These are phyloP conservation scores for Mortierella sp. DNA, from an alignment of 371 early-diverging fungal genomes.

Conservation along the genomic window DNA sequence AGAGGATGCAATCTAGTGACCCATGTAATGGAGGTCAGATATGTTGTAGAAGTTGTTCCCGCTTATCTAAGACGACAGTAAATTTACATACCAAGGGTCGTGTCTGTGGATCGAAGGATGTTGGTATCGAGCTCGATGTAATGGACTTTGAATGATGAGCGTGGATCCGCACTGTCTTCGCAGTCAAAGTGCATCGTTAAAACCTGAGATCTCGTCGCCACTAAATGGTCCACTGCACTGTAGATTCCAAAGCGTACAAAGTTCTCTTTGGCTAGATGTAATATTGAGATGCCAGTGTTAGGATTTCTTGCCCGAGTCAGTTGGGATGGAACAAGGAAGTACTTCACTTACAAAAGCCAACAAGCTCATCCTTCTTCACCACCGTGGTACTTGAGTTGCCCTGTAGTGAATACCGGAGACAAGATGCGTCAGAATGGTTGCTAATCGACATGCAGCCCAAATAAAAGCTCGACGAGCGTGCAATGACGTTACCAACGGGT, in stretches of 20 bases:
- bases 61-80: no score
- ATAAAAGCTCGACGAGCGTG: no score
- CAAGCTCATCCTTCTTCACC: no score
- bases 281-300: not conserved
- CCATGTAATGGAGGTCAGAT: not conserved
- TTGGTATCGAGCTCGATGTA: not conserved
- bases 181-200: not conserved
- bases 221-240: not conserved
- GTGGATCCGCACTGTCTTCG: not conserved
- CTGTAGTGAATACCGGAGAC: no score
- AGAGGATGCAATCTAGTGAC: slow-evolving; percentile 18
- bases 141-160: not conserved
- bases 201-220: not conserved
- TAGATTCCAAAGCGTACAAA: not conserved
- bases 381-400: no score
- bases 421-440: no score
- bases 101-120: not conserved
- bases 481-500: no score
- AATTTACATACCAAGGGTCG: not conserved
- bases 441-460: no score
- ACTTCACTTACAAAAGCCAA: no score
- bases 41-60: not conserved
- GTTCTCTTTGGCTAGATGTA: not conserved
- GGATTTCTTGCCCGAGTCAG: not conserved
- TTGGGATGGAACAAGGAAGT: no score